Conservation (phyloP, 1,139 yeast genomes). For the Blastobotrys serpentis region DNA sequence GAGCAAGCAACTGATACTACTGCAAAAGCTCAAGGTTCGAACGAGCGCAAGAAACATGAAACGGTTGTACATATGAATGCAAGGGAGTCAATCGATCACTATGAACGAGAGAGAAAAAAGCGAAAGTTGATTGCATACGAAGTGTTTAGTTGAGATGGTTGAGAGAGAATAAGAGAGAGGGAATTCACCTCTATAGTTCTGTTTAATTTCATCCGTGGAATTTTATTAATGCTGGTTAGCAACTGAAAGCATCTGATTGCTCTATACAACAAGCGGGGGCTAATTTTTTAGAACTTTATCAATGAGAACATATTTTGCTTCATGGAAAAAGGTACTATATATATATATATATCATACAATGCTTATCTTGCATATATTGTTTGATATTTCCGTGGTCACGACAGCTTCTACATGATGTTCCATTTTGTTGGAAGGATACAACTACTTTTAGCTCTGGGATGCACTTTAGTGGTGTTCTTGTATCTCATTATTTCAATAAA, state of each 20-base stretch:
- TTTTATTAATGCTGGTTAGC: too few relatives aligned
- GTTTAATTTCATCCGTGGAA: not conserved
- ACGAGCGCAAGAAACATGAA: constrained; percentile 7
- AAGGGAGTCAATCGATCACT: constrained; percentile 18
- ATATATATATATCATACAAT: not conserved
- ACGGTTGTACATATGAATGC: constrained; percentile 17
- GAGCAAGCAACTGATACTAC: constrained; percentile 5
- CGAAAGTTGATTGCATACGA: constrained; percentile 21
- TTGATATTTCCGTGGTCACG: too few relatives aligned
- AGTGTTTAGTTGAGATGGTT: constrained; percentile 9
- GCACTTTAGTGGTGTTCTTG: not conserved
- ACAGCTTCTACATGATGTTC: too few relatives aligned
- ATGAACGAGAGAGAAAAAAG: constrained; percentile 17
- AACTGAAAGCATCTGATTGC: too few relatives aligned
- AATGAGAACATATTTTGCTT: not conserved
- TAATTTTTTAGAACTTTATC: constrained; percentile 4
- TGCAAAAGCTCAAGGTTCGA: constrained; percentile 1
- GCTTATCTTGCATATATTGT: not conserved
- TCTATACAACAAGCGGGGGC: too few relatives aligned
- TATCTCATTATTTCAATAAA: not conserved
- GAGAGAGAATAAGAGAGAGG: not conserved
- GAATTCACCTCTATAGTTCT: not conserved
- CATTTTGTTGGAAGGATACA: too few relatives aligned
- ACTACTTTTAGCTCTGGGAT: not conserved
- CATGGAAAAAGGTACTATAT: not conserved